Percentiles rank a stretch among this genome's conserved stretches.
Conservation (phyloP, 768 basidiomycete species). For the Panellus pusillus region DNA sequence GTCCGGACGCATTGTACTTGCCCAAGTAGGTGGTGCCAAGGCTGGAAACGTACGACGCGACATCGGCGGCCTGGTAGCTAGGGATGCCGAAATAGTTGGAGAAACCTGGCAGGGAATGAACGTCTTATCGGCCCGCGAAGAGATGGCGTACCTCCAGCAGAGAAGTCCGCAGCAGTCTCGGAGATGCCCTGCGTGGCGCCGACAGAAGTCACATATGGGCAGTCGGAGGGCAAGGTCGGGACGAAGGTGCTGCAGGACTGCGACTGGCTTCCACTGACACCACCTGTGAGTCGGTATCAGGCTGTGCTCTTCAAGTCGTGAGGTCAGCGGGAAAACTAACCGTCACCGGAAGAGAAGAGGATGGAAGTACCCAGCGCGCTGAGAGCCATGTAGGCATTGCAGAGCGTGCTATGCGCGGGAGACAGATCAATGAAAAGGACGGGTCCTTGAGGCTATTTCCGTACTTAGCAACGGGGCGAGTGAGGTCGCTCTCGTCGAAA, state of each 20-base stretch:
- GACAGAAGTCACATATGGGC: slow-evolving; percentile 32
- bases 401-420: slow-evolving; percentile 23
- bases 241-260: slow-evolving; percentile 26
- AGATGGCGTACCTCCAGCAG: slow-evolving; percentile 40
- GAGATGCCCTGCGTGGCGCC: slow-evolving; percentile 44
- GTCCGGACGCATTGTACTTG: slow-evolving; percentile 32
- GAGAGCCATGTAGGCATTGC: slow-evolving; percentile 35
- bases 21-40: slow-evolving; percentile 38
- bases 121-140: not conserved
- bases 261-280: slow-evolving; percentile 21
- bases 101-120: slow-evolving; percentile 35
- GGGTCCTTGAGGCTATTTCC: slow-evolving; percentile 2
- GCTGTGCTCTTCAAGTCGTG: too few relatives aligned
- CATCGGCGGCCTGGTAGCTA: slow-evolving; percentile 28
- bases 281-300: slow-evolving; percentile 38
- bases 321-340: slow-evolving; percentile 33
- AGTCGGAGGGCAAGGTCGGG: slow-evolving; percentile 49
- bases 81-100: slow-evolving; percentile 38
- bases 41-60: slow-evolving; percentile 25
- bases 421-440: not conserved
- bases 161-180: slow-evolving; percentile 46
- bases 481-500: slow-evolving; percentile 37
- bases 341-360: slow-evolving; percentile 50
- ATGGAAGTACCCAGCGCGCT: slow-evolving; percentile 47
- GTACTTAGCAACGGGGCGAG: slow-evolving; percentile 10